Percentiles rank a stretch among this genome's conserved stretches.
Evolutionary conservation across 2,329 filamentous ascomycete genomes (phyloP).

Genomic region (Beauveria asiatica): DNA sequence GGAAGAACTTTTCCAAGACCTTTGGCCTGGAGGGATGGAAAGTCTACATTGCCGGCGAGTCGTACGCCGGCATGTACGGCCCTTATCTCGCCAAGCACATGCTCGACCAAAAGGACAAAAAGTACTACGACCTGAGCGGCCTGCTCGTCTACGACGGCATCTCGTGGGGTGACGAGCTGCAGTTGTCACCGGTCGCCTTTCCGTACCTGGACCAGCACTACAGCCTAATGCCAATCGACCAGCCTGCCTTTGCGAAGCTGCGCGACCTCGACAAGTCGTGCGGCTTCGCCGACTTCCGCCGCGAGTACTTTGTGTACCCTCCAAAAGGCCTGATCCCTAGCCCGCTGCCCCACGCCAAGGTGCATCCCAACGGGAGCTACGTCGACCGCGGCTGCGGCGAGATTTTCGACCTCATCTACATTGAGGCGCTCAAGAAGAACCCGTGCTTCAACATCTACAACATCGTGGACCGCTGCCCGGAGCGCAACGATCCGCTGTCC

Average conservation of each 20-base stretch:
- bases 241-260: conserved; percentile 45
- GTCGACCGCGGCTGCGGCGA: conserved; percentile 41
- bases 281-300: conserved; percentile 52
- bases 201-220: conserved; percentile 54
- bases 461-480: conserved; percentile 62
- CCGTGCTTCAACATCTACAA: conserved; percentile 77
- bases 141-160: conserved; percentile 67
- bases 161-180: conserved; percentile 42
- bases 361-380: conserved; percentile 19
- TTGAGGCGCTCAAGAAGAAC: conserved; percentile 50
- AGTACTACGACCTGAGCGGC: conserved; percentile 59
- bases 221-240: conserved; percentile 55
- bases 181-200: conserved; percentile 40
- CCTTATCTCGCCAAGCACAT: conserved; percentile 68
- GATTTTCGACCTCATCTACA: conserved; percentile 46
- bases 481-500: conserved; percentile 59
- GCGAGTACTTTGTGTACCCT: conserved; percentile 59
- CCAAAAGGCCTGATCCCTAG: conserved; percentile 51
- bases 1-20: conserved; percentile 61
- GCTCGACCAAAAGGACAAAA: conserved; percentile 55
- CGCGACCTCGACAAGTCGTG: conserved; percentile 46
- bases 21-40: conserved; percentile 56
- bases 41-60: conserved; percentile 65
- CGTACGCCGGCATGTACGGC: conserved; percentile 57
- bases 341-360: conserved; percentile 33